Evolutionary conservation across 495 filamentous ascomycete species (phyloP), one percentile per base, ranked within the genome.

Genomic region (Penicillium manginii): DNA sequence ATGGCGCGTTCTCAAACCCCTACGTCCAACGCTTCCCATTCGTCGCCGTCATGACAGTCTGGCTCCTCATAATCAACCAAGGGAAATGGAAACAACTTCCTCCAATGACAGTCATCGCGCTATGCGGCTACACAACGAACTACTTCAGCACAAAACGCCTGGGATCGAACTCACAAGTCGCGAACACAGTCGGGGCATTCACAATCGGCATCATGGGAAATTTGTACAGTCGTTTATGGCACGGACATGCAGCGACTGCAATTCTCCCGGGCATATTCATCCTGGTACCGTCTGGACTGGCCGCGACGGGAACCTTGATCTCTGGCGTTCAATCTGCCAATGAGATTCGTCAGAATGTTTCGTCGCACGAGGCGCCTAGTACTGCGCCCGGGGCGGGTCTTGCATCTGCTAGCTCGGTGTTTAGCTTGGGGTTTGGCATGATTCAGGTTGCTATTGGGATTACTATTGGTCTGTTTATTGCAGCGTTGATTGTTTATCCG

Each of bases 391-490:
- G 59, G 9, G 56, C 65, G 15, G 65, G 65, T 26, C 17, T 66
- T 12, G 17, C 29, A 1, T 55, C 60, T 1, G 50, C 54, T 35
- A 70, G 26, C n/a, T 71, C 71, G 32, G 48, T 64, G 21, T 69
- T 68, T 32, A 69, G 59, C 19, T 52, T 75, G 52, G 73, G 72
- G 1, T 73, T 71, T 58, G 72, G 73, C 2, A 76, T 76, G 73
- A 86, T 96, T 54, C 89, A 96, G 66, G 86, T 96, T 12, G 92
- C 92, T 2, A 93, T 96, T 70, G 92, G 90, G 26, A 94, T 96
- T 64, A 92, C 91, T 4, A 89, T 96, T 14, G 92, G 92, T 2
- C 71, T 97, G 56, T 96, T 94, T 65, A 73, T 93, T 55, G 89
- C 89, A 40, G 89, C 90, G 8, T 66, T 96, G 59, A 72, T 94